A percentile compares a stretch with the other conserved stretches of the same genome.
Evolutionary conservation across 202 grass and related monocot species (phyloP).

Genomic region (Carex sylvatica): DNA sequence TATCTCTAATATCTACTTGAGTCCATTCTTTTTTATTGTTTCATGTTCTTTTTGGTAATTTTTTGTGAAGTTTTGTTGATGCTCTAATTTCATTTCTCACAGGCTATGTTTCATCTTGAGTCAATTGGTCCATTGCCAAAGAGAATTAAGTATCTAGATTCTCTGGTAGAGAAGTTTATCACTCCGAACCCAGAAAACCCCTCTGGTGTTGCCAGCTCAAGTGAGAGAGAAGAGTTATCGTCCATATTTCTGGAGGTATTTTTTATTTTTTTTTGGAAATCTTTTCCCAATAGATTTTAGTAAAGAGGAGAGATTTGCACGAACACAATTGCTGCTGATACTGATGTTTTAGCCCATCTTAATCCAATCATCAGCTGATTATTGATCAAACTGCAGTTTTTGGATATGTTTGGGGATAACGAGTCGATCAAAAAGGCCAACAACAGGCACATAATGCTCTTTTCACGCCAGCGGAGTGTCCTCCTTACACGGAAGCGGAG

Average conservation of each 20-base stretch:
- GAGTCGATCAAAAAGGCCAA: constrained; percentile 78
- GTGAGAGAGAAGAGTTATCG: constrained; percentile 92
- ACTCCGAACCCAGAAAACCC: constrained; percentile 47
- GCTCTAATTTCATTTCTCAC: constrained; percentile 17
- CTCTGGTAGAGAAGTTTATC: constrained; percentile 84
- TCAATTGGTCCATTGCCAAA: constrained; percentile 69
- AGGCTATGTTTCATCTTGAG: constrained; percentile 88
- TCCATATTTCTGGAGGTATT: constrained; percentile 95
- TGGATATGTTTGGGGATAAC: constrained; percentile 92
- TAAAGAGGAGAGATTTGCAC: background rate
- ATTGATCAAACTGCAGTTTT: constrained; percentile 53
- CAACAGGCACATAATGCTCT: constrained; percentile 55
- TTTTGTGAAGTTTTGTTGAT: background rate
- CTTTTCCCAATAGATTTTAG: background rate
- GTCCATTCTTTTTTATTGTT: constrained; percentile 10
- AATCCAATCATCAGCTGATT: background rate
- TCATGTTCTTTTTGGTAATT: background rate
- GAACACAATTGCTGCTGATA: background rate
- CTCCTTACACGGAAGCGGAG: constrained; percentile 74
- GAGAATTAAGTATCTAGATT: constrained; percentile 67
- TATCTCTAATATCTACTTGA: constrained; percentile 10
- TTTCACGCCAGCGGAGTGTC: constrained; percentile 60
- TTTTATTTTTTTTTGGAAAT: background rate
- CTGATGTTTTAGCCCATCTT: background rate
- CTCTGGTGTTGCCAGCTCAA: constrained; percentile 39